A percentile compares a stretch with the other conserved stretches of the same genome.
Conservation (phyloP, 352 stramenopile genomes). For the Globisporangium cystogenes region DNA sequence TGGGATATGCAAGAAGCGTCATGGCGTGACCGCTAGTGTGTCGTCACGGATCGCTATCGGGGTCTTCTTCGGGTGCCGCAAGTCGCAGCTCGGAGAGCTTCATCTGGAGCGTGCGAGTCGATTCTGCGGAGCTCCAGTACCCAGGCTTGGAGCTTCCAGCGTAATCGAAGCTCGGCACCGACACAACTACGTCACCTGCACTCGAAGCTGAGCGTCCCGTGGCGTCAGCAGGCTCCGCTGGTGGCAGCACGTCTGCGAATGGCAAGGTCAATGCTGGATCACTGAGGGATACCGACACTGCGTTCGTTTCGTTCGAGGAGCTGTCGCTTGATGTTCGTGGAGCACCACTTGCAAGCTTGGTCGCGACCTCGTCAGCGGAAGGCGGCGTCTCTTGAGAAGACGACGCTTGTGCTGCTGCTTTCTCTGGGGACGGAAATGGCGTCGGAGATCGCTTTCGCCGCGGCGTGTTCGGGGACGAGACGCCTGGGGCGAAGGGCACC, state of each 20-base stretch:
- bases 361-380: background rate
- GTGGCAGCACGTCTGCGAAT: background rate
- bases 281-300: background rate
- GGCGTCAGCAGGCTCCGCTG: background rate
- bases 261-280: background rate
- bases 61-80: constrained; percentile 4
- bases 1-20: background rate
- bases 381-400: background rate
- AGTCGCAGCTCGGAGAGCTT: constrained; percentile 19
- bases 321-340: background rate
- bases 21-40: background rate
- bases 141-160: constrained; percentile 2
- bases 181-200: background rate
- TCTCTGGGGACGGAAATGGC: constrained; percentile 2
- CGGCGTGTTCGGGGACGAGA: constrained; percentile 14
- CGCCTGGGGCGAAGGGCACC: constrained; percentile 25
- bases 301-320: background rate
- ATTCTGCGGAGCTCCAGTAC: constrained; percentile 19
- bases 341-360: background rate
- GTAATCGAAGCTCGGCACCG: constrained; percentile 15
- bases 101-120: constrained; percentile 13
- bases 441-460: constrained; percentile 3
- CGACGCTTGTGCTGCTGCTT: background rate
- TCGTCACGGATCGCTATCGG: constrained; percentile 1
- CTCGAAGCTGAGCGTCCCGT: background rate